A percentile compares a stretch with the other conserved stretches of the same genome.
These are phyloP conservation scores for Violaceomyces palustris DNA, from an alignment of 1,284 basidiomycete genomes.

Conservation along the genomic window DNA sequence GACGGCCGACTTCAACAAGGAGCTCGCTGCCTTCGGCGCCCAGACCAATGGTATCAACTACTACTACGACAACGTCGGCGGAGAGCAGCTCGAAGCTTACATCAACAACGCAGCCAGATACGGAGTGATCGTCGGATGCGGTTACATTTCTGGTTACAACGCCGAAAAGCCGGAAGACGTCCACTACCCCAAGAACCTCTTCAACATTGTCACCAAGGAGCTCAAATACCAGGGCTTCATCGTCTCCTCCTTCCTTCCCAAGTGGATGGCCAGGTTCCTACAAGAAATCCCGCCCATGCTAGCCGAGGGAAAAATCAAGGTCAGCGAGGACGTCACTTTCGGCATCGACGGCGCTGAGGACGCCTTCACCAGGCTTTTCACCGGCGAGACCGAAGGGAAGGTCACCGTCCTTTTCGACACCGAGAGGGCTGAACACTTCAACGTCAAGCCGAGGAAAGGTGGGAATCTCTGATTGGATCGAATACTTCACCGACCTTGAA, in stretches of 20 bases:
- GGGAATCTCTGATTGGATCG: too few species aligned
- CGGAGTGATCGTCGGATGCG: conserved; percentile 31
- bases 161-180: conserved; percentile 28
- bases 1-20: conserved; percentile 57
- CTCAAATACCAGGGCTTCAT: conserved; percentile 30
- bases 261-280: conserved; percentile 18
- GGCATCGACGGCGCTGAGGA: conserved; percentile 26
- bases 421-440: conserved; percentile 27
- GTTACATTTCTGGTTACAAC: conserved; percentile 34
- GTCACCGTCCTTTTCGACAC: conserved; percentile 25
- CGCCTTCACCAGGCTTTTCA: conserved; percentile 26
- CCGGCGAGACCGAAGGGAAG: conserved; percentile 28
- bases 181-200: conserved; percentile 27
- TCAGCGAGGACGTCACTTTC: conserved; percentile 25
- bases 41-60: conserved; percentile 29
- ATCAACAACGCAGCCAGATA: conserved; percentile 21
- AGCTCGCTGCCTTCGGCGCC: conserved; percentile 26
- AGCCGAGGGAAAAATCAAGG: conserved; percentile 26
- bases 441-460: conserved; percentile 15
- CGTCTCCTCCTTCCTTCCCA: conserved; percentile 17
- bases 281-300: conserved; percentile 22
- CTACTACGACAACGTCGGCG: conserved; percentile 41
- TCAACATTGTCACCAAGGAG: conserved; percentile 27
- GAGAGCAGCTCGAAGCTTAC: conserved; percentile 32
- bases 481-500: too few species aligned